Conservation (phyloP, 2,329 filamentous ascomycete species). For the Sporothrix variecibatus region DNA sequence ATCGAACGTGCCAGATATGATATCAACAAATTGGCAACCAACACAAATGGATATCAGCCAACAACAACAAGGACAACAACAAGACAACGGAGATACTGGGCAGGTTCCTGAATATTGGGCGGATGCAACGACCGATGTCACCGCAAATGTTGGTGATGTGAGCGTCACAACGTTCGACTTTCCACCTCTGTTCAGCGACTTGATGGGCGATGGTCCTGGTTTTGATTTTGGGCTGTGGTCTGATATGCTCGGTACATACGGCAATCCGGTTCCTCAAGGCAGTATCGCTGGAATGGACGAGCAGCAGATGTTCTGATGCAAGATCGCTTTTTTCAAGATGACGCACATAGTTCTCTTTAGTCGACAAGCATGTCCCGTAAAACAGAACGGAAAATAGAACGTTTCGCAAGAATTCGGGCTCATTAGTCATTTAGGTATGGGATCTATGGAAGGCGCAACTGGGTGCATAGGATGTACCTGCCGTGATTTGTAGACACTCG, state of each 20-base stretch:
- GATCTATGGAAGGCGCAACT: no score
- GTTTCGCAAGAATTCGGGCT: no score
- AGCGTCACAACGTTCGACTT: slow-evolving; percentile 6
- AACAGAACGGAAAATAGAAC: no score
- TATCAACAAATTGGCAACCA: not conserved
- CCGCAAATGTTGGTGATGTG: not conserved
- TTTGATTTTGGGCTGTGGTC: slow-evolving; percentile 17
- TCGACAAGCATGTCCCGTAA: no score
- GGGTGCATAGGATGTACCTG: no score
- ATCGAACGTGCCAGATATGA: not conserved
- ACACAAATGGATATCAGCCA: not conserved
- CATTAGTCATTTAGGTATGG: no score
- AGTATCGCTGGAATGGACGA: slow-evolving; percentile 2
- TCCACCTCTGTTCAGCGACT: not conserved
- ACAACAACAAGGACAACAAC: not conserved
- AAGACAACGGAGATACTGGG: not conserved
- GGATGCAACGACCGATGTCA: not conserved
- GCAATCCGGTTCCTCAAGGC: not conserved
- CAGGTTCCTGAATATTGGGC: not conserved
- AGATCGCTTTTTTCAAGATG: not conserved
- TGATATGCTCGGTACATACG: slow-evolving; percentile 5
- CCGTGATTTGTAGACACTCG: no score
- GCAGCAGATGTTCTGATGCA: slow-evolving; percentile 14
- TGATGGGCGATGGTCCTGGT: slow-evolving; percentile 7
- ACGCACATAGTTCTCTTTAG: not conserved